These are phyloP conservation scores for Bruguiera sexangula DNA, from an alignment of 345 rosid species.

Conservation along the genomic window DNA sequence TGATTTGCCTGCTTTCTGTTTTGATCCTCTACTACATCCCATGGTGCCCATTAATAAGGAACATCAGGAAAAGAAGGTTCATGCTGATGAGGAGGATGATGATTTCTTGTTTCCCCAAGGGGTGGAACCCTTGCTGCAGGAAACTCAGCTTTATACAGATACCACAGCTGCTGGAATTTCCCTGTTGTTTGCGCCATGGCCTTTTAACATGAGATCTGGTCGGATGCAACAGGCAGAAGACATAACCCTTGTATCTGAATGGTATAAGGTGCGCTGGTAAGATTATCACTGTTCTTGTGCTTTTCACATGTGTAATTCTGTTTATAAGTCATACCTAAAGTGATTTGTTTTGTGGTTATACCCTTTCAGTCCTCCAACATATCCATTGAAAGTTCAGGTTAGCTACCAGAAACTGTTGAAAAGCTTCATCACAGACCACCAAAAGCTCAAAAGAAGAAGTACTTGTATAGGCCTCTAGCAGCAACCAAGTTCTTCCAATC, in stretches of 20 bases:
- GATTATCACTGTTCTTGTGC: constrained; percentile 7
- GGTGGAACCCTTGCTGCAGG: constrained; percentile 77
- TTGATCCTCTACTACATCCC: constrained; percentile 97
- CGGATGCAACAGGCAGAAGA: constrained; percentile 92
- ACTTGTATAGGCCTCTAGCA: constrained; percentile 86
- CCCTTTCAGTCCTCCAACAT: constrained; percentile 87
- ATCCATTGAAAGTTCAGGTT: constrained; percentile 95
- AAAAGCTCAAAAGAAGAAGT: constrained; percentile 99
- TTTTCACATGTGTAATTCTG: neutral
- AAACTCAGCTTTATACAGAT: constrained; percentile 90
- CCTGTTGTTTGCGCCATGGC: constrained; percentile 92
- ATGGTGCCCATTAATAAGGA: constrained; percentile 86
- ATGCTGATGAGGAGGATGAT: constrained; percentile 86
- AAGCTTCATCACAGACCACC: constrained; percentile 98
- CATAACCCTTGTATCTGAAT: constrained; percentile 95
- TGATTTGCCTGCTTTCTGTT: constrained; percentile 95
- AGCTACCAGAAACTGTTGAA: constrained; percentile 95
- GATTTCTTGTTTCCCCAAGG: constrained; percentile 80
- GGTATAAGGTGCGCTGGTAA: constrained; percentile 99
- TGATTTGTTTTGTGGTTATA: constrained; percentile 11
- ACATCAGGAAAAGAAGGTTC: constrained; percentile 62
- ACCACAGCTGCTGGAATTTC: constrained; percentile 99
- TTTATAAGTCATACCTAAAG: neutral
- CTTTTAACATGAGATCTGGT: constrained; percentile 98
- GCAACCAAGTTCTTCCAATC: constrained; percentile 99